These are phyloP conservation scores for Centella asiatica DNA, from an alignment of 129 eudicot species.

Conservation along the genomic window DNA sequence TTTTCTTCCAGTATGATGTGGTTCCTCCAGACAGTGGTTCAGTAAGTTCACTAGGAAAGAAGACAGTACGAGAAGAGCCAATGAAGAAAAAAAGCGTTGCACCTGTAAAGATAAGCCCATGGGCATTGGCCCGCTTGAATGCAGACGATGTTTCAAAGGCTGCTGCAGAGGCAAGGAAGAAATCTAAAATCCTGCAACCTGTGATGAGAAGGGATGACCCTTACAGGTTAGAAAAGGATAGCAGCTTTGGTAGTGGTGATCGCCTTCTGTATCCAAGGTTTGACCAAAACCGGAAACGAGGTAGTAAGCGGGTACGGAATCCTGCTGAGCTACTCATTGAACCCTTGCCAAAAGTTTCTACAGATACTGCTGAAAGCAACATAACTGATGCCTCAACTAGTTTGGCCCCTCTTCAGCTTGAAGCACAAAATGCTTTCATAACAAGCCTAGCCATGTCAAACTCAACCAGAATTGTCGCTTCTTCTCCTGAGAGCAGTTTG, in stretches of 20 bases:
- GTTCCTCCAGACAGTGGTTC: slow-evolving; percentile 83
- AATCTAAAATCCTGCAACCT: slow-evolving; percentile 84
- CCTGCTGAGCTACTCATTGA: slow-evolving; percentile 5
- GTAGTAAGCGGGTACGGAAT: slow-evolving; percentile 14
- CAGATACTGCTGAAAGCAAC: slow-evolving; percentile 11
- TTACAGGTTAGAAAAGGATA: slow-evolving; percentile 49
- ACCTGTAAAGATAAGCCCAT: slow-evolving; percentile 92
- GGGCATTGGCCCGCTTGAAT: slow-evolving; percentile 89
- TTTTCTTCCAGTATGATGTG: slow-evolving; percentile 65
- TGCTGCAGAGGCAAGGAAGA: slow-evolving; percentile 97
- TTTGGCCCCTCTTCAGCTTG: slow-evolving; percentile 10
- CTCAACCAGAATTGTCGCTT: slow-evolving; percentile 39
- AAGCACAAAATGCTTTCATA: slow-evolving; percentile 7
- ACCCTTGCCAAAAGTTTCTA: slow-evolving; percentile 8
- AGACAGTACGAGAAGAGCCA: slow-evolving; percentile 47
- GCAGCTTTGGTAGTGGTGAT: slow-evolving; percentile 62
- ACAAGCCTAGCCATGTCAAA: slow-evolving; percentile 31
- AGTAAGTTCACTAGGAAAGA: slow-evolving; percentile 80
- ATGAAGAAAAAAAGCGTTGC: slow-evolving; percentile 68
- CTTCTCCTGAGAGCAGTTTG: slow-evolving; percentile 90
- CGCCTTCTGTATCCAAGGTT: slow-evolving; percentile 42
- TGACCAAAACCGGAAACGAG: slow-evolving; percentile 54
- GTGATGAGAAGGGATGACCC: slow-evolving; percentile 41
- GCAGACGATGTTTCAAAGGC: slow-evolving; percentile 96
- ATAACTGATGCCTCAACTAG: slow-evolving; percentile 6